Evolutionary conservation across 148 eudicot genomes (phyloP), one percentile per base, ranked within the genome.

Genomic region (Tetragonia tetragonoides): DNA sequence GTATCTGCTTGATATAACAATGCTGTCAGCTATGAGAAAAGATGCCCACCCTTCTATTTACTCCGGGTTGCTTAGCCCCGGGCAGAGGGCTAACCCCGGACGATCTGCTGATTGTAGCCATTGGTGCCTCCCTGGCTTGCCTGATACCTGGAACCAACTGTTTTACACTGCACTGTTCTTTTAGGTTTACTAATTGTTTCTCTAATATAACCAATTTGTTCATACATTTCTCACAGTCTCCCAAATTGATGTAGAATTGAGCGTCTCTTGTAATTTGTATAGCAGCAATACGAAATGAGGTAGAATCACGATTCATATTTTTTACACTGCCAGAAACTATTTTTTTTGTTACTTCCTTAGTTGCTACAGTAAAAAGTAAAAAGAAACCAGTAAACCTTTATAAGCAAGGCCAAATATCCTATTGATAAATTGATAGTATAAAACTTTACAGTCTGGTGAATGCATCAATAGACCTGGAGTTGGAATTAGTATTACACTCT

Each of bases 91-190:
- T 60, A 89, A 93, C 63, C 97, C 97, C 1, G 87, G 82, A 65
- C 90, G 81, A 51, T 87, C 88, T 21, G 85, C 94, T 16, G 99
- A 93, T 44, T 93, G 99, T 54, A 91, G 97, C 84, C 99, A 95
- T 51, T 93, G 99, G 97, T 93, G 95, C 73, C 91, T 90, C 18
- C 99, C 97, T 71, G 97, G 97, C 66, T 87, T 95, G 92, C 99
- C 99, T 61, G 99, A 95, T 84, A 93, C 99, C 14, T 95, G 99
- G 99, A 95, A 93, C 74, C 99, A 93, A 78, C 87, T 91, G 4
- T 88, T 95, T 77, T 88, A 93, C 70, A 86, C 92, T 38, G 90
- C 83, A 12, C 70, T 91, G 83, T 84, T 92, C 61, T 85, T 67
- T 86, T 90, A 85, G 66, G 21, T 60, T 41, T 37, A 3, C 62